Evolutionary conservation across 192 early-diverging fungal species (phyloP).

Genomic region (Coemansia guatemalensis): DNA sequence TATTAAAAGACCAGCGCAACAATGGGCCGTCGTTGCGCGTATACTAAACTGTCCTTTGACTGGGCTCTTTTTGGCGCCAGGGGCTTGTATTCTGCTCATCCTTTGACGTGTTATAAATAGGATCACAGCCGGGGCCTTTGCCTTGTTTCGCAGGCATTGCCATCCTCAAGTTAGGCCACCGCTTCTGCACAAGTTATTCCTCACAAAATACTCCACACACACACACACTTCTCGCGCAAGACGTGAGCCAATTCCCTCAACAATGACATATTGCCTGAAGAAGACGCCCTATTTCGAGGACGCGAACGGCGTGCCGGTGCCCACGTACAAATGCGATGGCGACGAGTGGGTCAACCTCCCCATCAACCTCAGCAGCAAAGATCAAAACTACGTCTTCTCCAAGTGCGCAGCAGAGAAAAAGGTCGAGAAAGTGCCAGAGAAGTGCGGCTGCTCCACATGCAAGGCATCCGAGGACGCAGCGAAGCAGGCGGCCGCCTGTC

Average conservation of each 20-base stretch:
- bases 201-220: conserved; percentile 10
- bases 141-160: conserved; percentile 4
- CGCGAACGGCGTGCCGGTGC: conserved; percentile 38
- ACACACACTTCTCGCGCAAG: background rate
- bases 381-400: conserved; percentile 46
- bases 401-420: conserved; percentile 43
- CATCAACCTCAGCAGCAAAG: conserved; percentile 49
- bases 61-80: background rate
- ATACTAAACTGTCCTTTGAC: conserved; percentile 8
- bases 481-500: conserved; percentile 31
- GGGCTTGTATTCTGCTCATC: background rate
- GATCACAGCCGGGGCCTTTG: conserved; percentile 5
- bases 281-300: conserved; percentile 49
- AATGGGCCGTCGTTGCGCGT: conserved; percentile 18
- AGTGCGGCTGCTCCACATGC: conserved; percentile 38
- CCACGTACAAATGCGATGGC: conserved; percentile 50
- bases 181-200: background rate
- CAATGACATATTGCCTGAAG: conserved; percentile 49
- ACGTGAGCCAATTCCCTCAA: conserved; percentile 1
- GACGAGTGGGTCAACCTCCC: conserved; percentile 53
- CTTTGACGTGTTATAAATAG: conserved; percentile 6
- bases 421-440: conserved; percentile 7
- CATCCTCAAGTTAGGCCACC: background rate
- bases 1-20: conserved; percentile 1
- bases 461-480: conserved; percentile 32